Base-by-base conservation (phyloP, 192 early-diverging fungal species). In the Rhizophagus clarus region DNA sequence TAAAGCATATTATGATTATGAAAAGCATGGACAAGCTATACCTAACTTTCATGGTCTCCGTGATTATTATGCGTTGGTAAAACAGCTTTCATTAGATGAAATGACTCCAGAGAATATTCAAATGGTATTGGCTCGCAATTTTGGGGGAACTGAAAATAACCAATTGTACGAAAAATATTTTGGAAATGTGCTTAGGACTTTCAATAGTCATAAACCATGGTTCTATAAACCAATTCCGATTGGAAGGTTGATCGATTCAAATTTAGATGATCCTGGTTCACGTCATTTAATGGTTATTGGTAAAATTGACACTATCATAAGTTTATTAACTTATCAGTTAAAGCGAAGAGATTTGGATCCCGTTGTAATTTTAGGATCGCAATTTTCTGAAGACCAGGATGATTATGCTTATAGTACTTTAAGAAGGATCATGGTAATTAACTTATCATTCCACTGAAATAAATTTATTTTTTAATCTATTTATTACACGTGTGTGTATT, bases 31-130 rank as follows among this genome's bases (percentile, higher is more conserved):
- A 14, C 78, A 79, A 24, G 29, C 17, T 6, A 40, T 26, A 45
- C 24, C 78, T 4, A 79, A 79, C 61, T 79, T 79, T 61, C 78
- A 79, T 60, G 67, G 78, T 47, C 24, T 74, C 6, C 72, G 72
- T 45, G 47, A 49, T 49, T 49, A 14, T 49, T 49, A 42, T 2
- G 2, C 47, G 11, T 14, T 49, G 2, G 47, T 49, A 9, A 49
- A 49, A 49, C 15, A 37, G 22, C 24, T 74, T 8, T 22, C 26
- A 24, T 15, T 26, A 74, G 42, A 14, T 0, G 51, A 74, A 24
- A 12, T 74, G 24, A 56, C 72, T 20, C 47, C 47, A 49, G 11
- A 49, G 11, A 49, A 49, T 49, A 12, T 49, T 49, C 47, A 12
- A 12, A 12, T 79, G 9, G 61, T n/a, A n/a, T n/a, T n/a, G n/a